These are phyloP conservation scores for Trichosphaerium sp. DNA, from an alignment of 78 protist genomes.

Conservation along the genomic window DNA sequence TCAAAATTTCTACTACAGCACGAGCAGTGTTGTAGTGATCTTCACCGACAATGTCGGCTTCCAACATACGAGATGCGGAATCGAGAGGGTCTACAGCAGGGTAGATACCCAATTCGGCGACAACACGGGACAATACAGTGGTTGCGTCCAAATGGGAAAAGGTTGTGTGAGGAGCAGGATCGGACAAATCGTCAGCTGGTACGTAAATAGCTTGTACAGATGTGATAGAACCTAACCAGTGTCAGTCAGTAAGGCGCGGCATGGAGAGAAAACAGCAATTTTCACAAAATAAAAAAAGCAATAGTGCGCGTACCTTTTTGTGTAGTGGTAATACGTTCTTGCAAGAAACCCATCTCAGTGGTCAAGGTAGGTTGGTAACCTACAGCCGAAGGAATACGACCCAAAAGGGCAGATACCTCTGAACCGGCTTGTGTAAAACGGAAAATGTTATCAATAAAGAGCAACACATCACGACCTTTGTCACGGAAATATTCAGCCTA, in stretches of 20 bases:
- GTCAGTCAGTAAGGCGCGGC: too few species aligned
- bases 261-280: too few species aligned
- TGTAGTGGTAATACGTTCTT: slow-evolving; percentile 99
- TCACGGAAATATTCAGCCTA: slow-evolving; percentile 99
- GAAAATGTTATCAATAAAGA: slow-evolving; percentile 99
- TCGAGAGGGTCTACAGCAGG: slow-evolving; percentile 99
- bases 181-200: slow-evolving; percentile 99
- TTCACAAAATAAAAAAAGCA: too few species aligned
- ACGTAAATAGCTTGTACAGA: slow-evolving; percentile 99
- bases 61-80: slow-evolving; percentile 92
- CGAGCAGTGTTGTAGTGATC: slow-evolving; percentile 90
- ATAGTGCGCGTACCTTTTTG: too few species aligned
- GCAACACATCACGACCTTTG: slow-evolving; percentile 95
- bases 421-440: slow-evolving; percentile 99
- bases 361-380: slow-evolving; percentile 99
- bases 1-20: slow-evolving; percentile 78
- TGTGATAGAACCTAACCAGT: slow-evolving; percentile 95
- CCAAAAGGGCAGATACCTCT: slow-evolving; percentile 98
- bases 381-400: slow-evolving; percentile 99
- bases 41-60: slow-evolving; percentile 84
- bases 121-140: slow-evolving; percentile 92
- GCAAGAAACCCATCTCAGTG: slow-evolving; percentile 94
- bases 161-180: slow-evolving; percentile 99
- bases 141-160: slow-evolving; percentile 98
- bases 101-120: slow-evolving; percentile 97